A percentile compares a stretch with the other conserved stretches of the same genome.
phyloP scores from a whole-genome alignment of 1,284 basidiomycete species.

The Tilletia setariae region DNA sequence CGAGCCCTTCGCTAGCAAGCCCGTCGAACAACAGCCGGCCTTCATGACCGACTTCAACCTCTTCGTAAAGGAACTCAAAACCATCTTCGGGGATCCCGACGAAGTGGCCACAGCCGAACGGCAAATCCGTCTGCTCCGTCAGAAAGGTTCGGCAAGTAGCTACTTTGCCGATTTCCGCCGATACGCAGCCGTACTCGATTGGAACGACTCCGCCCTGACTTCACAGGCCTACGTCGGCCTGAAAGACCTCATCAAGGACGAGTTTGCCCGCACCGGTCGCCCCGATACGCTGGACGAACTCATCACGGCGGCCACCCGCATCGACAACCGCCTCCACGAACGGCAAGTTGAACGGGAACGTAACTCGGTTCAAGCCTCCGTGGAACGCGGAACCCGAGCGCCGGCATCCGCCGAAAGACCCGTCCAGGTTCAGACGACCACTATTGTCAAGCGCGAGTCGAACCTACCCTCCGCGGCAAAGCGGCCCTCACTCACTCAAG shows the following conservation, averaged over 20 bases:
- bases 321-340: constrained; percentile 12
- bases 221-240: constrained; percentile 5
- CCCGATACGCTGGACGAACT: background rate
- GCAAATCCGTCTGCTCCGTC: background rate
- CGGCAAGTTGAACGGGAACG: constrained; percentile 3
- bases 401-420: background rate
- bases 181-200: background rate
- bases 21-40: too few relatives aligned
- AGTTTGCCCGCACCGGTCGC: background rate
- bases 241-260: constrained; percentile 6
- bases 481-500: background rate
- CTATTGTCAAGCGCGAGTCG: background rate
- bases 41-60: too few relatives aligned
- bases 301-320: too few relatives aligned
- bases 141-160: background rate
- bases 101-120: constrained; percentile 2
- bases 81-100: too few relatives aligned
- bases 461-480: background rate
- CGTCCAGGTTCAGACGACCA: background rate
- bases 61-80: too few relatives aligned
- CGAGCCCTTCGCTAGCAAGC: too few relatives aligned
- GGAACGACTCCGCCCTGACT: too few relatives aligned
- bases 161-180: constrained; percentile 14
- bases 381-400: background rate
- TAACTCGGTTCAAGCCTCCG: background rate